phyloP scores from a whole-genome alignment of 768 basidiomycete genomes.

The Ramaria sp. region DNA sequence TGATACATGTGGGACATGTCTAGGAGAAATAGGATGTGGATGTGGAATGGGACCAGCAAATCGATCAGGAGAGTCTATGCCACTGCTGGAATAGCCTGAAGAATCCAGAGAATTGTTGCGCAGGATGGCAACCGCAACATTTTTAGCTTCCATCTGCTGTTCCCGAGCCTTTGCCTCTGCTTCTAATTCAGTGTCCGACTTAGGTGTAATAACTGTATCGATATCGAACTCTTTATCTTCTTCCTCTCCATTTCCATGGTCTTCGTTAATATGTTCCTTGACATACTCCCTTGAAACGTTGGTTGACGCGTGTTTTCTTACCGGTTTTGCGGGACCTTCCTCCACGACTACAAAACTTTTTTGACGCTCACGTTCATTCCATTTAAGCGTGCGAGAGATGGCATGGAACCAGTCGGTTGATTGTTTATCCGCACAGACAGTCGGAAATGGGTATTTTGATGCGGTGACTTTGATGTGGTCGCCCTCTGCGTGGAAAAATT shows the following conservation, averaged over 20 bases:
- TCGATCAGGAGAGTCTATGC: constrained; percentile 53
- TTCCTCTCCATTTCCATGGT: constrained; percentile 31
- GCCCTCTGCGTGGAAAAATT: constrained; percentile 56
- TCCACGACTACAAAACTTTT: constrained; percentile 99
- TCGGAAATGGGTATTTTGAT: constrained; percentile 96
- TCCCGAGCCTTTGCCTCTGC: constrained; percentile 14
- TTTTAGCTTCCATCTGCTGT: constrained; percentile 3
- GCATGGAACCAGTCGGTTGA: constrained; percentile 99
- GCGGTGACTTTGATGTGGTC: constrained; percentile 99
- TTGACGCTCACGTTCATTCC: constrained; percentile 98
- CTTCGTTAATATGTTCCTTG: constrained; percentile 25
- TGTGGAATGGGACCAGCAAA: constrained; percentile 42
- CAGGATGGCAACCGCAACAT: constrained; percentile 8
- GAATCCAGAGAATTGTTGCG: constrained; percentile 26
- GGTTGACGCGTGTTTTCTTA: constrained; percentile 12
- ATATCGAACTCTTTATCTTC: constrained; percentile 82
- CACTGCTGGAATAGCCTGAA: constrained; percentile 16
- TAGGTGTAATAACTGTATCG: constrained; percentile 71
- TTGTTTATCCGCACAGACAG: constrained; percentile 95
- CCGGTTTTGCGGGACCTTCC: constrained; percentile 49
- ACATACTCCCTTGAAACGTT: constrained; percentile 13
- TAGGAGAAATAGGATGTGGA: constrained; percentile 32
- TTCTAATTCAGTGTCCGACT: constrained; percentile 16
- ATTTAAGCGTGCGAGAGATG: constrained; percentile 92
- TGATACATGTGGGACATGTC: constrained; percentile 38